A percentile compares a stretch with the other conserved stretches of the same genome.
phyloP scores from a whole-genome alignment of 306 rosid genomes.

The Hippophae gyantsensis region DNA sequence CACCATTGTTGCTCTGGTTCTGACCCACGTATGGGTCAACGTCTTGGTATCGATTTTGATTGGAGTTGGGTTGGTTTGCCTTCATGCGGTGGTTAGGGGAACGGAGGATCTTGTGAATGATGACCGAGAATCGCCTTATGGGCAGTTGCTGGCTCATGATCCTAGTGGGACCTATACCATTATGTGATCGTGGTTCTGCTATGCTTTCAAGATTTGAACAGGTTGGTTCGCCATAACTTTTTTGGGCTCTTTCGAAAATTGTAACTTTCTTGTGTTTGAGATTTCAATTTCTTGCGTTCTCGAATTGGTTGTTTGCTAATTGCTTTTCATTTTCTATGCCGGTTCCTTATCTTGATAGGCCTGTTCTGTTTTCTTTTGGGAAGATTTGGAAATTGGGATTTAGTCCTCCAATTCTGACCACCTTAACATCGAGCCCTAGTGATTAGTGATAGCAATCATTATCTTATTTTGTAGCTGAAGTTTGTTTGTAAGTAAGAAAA shows the following conservation, averaged over 20 bases:
- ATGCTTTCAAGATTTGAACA: neutral
- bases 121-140: conserved; percentile 56
- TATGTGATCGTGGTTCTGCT: conserved; percentile 23
- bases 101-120: conserved; percentile 52
- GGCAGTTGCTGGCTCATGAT: conserved; percentile 30
- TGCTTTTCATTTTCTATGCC: too few relatives aligned
- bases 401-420: too few relatives aligned
- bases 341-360: too few relatives aligned
- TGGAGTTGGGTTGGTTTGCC: conserved; percentile 13
- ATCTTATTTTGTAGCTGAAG: too few relatives aligned
- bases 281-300: too few relatives aligned
- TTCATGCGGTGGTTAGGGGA: conserved; percentile 44
- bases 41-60: conserved; percentile 23
- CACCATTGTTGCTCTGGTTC: conserved; percentile 26
- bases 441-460: too few relatives aligned
- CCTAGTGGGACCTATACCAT: conserved; percentile 35
- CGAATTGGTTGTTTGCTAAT: too few relatives aligned
- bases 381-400: too few relatives aligned
- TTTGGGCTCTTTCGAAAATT: neutral
- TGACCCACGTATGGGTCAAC: conserved; percentile 41
- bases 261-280: neutral
- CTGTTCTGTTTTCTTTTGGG: too few relatives aligned
- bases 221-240: conserved; percentile 8
- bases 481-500: too few relatives aligned
- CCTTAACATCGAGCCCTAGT: too few relatives aligned